Base-by-base conservation (phyloP, 2,329 filamentous ascomycete species). In the Ilyonectria destructans region DNA sequence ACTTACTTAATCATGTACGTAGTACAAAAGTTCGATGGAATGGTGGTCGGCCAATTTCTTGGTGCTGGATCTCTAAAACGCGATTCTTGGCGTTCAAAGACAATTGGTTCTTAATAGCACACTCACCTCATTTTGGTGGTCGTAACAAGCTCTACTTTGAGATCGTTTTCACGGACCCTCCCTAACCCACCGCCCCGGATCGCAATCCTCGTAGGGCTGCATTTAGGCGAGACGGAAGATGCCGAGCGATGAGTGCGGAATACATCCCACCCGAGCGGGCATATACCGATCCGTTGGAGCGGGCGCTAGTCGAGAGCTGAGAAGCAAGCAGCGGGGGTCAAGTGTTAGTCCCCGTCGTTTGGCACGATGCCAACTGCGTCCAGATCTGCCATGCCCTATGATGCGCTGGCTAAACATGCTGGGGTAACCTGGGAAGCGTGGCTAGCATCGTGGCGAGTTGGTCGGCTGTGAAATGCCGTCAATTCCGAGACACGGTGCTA, bases 201-300 rank as follows among this genome's bases (percentile, higher is more conserved):
- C 15, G 19, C 26, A 12, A 29, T n/a, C 3, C 46, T 51, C 23
- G 48, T 52, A 52, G n/a, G 48, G 48, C 48, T 52, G 29, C 2
- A 33, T 31, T 52, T 52, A 33, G 48, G 48, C 48, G 48, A 52
- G 48, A 12, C 17, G 26, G n/a, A n/a, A 7, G 40, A 43, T 31
- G 23, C 48, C 26, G 17, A 21, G 17, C 29, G 23, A n/a, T 15
- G 48, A 52, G 26, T 5, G 48, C 48, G 48, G 48, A 52, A 52
- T 31, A n/a, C 13, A 33, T 52, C n/a, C 48, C 48, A 52, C 48
- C 10, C 8, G 26, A 31, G 26, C 15, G 17, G 26, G 26, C 48
- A 26, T 26, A 21, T 29, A 52, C 26, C 48, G n/a, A n/a, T 3
- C 8, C 26, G 26, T 31, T 33, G 26, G n/a, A 12, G 3, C 17